A percentile compares a stretch with the other conserved stretches of the same genome.
Evolutionary conservation across 2,329 filamentous ascomycete species (phyloP).

Genomic region (Sporothrix pseudoabietina): DNA sequence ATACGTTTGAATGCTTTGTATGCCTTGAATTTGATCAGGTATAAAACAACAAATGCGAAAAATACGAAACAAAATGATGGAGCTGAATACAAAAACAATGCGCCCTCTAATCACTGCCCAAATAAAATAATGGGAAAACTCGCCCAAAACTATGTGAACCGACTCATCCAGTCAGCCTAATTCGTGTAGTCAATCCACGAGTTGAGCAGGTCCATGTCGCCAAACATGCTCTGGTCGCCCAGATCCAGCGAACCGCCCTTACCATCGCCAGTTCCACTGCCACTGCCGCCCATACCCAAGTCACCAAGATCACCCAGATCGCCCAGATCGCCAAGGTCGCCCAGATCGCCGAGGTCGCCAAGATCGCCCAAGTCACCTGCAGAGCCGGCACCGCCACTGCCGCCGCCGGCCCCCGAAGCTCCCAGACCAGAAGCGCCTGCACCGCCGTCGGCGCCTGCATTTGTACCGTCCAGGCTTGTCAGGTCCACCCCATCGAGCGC

Average conservation of each 20-base stretch:
- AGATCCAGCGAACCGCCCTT: slow-evolving; percentile 28
- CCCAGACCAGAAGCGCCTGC: neutral
- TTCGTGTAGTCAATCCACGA: slow-evolving; percentile 35
- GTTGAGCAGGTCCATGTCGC: slow-evolving; percentile 35
- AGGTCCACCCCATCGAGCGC: slow-evolving; percentile 27
- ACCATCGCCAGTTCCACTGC: slow-evolving; percentile 14
- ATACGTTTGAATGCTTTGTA: neutral
- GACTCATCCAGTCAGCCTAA: neutral
- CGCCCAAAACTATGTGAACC: neutral
- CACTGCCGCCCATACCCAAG: slow-evolving; percentile 25
- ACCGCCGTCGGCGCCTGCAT: neutral
- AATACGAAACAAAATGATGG: neutral
- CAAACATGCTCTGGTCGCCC: slow-evolving; percentile 36
- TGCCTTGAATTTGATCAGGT: neutral
- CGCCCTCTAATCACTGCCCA: neutral
- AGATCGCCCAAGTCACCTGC: slow-evolving; percentile 32
- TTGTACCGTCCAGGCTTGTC: neutral
- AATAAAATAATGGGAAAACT: neutral
- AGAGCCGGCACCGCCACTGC: neutral
- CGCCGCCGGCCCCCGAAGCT: neutral
- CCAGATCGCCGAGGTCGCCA: slow-evolving; percentile 30
- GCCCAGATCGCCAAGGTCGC: slow-evolving; percentile 28
- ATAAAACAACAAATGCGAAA: neutral
- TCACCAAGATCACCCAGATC: slow-evolving; percentile 31
- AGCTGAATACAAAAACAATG: neutral